Evolutionary conservation across 345 rosid genomes (phyloP).

Genomic region (Geranium brycei): DNA sequence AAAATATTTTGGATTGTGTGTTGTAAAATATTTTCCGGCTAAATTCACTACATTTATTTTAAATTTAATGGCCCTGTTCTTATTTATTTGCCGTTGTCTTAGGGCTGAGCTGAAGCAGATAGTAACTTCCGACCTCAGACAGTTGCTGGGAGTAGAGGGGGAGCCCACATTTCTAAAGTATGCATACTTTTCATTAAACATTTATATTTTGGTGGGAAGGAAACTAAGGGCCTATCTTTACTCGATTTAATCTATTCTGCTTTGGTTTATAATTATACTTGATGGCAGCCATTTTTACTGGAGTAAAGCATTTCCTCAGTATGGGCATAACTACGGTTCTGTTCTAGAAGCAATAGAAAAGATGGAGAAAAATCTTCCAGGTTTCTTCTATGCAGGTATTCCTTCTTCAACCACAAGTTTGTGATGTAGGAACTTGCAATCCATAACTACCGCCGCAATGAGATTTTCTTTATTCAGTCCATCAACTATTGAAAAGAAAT

Average conservation of each 20-base stretch:
- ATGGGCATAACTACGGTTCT: slow-evolving; percentile 50
- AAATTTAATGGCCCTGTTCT: slow-evolving; percentile 1
- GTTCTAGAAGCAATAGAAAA: slow-evolving; percentile 56
- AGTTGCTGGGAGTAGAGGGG: slow-evolving; percentile 77
- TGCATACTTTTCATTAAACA: slow-evolving; percentile 5
- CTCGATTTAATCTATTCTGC: not conserved
- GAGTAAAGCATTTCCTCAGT: slow-evolving; percentile 82
- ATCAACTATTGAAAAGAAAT: not conserved
- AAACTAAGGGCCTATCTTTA: not conserved
- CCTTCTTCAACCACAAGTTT: slow-evolving; percentile 7
- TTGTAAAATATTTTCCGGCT: not conserved
- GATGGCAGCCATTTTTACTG: slow-evolving; percentile 70
- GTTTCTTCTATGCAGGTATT: slow-evolving; percentile 89
- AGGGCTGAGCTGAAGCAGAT: slow-evolving; percentile 67
- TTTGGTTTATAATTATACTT: slow-evolving; percentile 5
- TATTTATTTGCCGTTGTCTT: slow-evolving; percentile 5
- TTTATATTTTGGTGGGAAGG: not conserved
- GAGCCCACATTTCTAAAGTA: slow-evolving; percentile 81
- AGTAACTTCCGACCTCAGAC: slow-evolving; percentile 73
- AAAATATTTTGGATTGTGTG: not conserved
- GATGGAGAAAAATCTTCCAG: slow-evolving; percentile 81
- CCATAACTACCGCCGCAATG: not conserved
- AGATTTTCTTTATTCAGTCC: no score
- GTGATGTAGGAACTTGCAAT: not conserved
- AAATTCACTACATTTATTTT: not conserved